Evolutionary conservation across 805 yeast genomes (phyloP).

Genomic region (Candida odintsovae): DNA sequence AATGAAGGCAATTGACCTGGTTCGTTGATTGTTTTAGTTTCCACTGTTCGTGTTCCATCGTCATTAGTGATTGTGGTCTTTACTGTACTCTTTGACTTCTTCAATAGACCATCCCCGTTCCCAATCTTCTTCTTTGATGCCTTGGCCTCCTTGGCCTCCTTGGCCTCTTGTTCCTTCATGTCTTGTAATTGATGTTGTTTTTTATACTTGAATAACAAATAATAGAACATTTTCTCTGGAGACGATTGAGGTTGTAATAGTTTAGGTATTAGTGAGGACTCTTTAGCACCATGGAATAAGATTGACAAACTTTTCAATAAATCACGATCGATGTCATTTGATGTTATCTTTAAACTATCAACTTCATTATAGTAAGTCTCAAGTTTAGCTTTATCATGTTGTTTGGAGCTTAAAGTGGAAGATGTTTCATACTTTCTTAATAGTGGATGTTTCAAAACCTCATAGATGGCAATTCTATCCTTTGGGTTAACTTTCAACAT

Average conservation of each 20-base stretch:
- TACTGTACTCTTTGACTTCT: constrained; percentile 35
- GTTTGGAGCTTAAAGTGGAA: constrained; percentile 27
- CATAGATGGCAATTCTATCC: constrained; percentile 71
- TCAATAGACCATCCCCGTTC: constrained; percentile 29
- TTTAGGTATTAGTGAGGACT: constrained; percentile 43
- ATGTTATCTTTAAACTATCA: constrained; percentile 31
- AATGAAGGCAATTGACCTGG: constrained; percentile 8
- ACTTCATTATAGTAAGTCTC: constrained; percentile 33
- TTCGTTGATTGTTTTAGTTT: constrained; percentile 9
- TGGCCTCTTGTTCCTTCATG: constrained; percentile 9
- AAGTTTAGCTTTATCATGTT: constrained; percentile 24
- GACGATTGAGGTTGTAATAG: constrained; percentile 52
- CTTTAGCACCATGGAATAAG: constrained; percentile 73
- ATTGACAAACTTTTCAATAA: constrained; percentile 72
- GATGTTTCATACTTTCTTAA: constrained; percentile 60
- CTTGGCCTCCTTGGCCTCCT: constrained; percentile 2
- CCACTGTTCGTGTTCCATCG: constrained; percentile 22
- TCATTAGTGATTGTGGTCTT: constrained; percentile 34
- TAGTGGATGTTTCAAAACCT: constrained; percentile 76
- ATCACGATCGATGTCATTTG: constrained; percentile 53
- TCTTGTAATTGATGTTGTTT: constrained; percentile 45
- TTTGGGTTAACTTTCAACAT: constrained; percentile 83
- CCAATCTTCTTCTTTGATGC: constrained; percentile 23
- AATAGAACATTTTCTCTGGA: constrained; percentile 78
- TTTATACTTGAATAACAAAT: constrained; percentile 65